phyloP scores from a whole-genome alignment of 2,329 filamentous ascomycete genomes.

The Blumeria graminis region DNA sequence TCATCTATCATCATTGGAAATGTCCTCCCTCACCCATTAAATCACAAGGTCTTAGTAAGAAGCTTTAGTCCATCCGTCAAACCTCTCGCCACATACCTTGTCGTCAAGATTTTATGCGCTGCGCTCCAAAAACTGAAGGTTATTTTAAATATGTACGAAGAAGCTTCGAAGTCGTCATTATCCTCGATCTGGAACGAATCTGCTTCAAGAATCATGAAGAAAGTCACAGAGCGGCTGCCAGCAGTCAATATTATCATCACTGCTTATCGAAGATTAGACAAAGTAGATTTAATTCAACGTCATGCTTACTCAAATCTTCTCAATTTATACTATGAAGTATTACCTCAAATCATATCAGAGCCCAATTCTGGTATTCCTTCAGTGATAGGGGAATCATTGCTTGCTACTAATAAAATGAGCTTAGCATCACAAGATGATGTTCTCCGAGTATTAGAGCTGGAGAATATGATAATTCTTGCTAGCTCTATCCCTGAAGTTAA shows the following conservation, averaged over 20 bases:
- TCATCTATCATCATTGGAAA: slow-evolving; percentile 61
- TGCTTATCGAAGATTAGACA: slow-evolving; percentile 43
- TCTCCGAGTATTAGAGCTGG: slow-evolving; percentile 47
- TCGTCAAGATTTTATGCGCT: slow-evolving; percentile 52
- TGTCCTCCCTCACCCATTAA: slow-evolving; percentile 62
- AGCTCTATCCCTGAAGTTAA: slow-evolving; percentile 61
- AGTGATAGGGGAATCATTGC: slow-evolving; percentile 44
- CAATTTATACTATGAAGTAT: slow-evolving; percentile 60
- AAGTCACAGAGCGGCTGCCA: slow-evolving; percentile 59
- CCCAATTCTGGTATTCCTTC: slow-evolving; percentile 76
- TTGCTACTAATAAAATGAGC: slow-evolving; percentile 28
- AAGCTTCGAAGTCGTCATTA: slow-evolving; percentile 15
- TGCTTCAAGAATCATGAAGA: slow-evolving; percentile 38
- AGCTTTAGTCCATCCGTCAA: slow-evolving; percentile 59
- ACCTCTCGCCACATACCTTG: slow-evolving; percentile 67
- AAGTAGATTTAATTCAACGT: slow-evolving; percentile 48
- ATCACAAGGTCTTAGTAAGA: slow-evolving; percentile 51
- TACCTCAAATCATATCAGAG: slow-evolving; percentile 55
- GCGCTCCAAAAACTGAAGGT: slow-evolving; percentile 53
- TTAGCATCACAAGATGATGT: slow-evolving; percentile 22
- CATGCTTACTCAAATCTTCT: slow-evolving; percentile 60
- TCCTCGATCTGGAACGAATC: slow-evolving; percentile 43
- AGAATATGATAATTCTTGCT: slow-evolving; percentile 61
- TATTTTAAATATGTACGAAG: slow-evolving; percentile 19
- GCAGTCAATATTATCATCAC: slow-evolving; percentile 59